Percentiles rank a stretch among this genome's conserved stretches.
phyloP scores from a whole-genome alignment of 2,329 filamentous ascomycete genomes.

The Fusarium siculi region DNA sequence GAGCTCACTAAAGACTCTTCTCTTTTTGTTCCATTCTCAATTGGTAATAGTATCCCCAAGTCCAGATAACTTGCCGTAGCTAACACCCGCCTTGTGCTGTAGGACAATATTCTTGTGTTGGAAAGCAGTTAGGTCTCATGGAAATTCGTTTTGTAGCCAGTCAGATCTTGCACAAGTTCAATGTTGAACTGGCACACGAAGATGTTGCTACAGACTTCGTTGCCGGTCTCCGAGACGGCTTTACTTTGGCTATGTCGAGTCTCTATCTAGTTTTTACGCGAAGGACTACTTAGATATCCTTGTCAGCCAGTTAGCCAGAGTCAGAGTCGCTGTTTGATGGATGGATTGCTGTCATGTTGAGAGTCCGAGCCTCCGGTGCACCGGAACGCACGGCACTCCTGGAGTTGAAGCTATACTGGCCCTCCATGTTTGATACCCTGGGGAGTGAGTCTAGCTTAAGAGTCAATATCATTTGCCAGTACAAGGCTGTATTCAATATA shows the following conservation, averaged over 20 bases:
- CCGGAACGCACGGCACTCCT: not conserved
- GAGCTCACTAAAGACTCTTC: not conserved
- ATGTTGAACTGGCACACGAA: not conserved
- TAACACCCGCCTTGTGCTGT: not conserved
- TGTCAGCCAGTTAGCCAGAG: rapidly evolving
- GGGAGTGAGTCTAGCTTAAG: not conserved
- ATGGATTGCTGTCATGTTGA: not conserved
- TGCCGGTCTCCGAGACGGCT: not conserved
- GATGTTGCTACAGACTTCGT: not conserved
- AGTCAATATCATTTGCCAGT: not conserved
- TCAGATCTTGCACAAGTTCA: not conserved
- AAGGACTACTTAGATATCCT: not conserved
- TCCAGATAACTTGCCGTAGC: not conserved
- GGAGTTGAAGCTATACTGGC: not conserved
- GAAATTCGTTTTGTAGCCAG: not conserved
- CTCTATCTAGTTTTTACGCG: not conserved
- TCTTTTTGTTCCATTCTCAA: not conserved
- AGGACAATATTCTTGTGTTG: not conserved
- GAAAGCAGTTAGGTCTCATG: not conserved
- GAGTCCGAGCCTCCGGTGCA: not conserved
- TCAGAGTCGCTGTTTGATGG: not conserved
- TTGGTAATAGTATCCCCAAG: not conserved
- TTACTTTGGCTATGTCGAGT: not conserved
- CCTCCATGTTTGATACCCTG: not conserved
- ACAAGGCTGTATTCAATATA: not conserved